phyloP scores from a whole-genome alignment of 1,284 basidiomycete species.

The Cutaneotrichosporon sp. region DNA sequence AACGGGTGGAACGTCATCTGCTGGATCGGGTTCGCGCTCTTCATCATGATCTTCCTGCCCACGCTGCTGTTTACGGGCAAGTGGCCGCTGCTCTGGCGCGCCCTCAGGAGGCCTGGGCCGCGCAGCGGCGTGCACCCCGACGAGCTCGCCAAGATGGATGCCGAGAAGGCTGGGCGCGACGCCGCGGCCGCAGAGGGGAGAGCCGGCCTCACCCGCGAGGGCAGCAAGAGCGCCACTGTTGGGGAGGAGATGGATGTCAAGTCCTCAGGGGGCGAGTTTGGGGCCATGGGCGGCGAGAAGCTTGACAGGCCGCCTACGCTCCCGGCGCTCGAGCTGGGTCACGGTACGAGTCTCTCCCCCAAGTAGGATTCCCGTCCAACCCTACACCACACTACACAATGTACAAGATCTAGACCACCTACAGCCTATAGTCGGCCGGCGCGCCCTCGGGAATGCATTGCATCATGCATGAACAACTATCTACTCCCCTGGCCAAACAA shows the following conservation, averaged over 20 bases:
- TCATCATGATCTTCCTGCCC: conserved; percentile 12
- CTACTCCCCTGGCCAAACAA: too few species aligned
- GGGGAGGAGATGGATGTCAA: neutral
- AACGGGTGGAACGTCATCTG: conserved; percentile 43
- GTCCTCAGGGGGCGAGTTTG: too few species aligned
- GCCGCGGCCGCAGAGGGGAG: neutral
- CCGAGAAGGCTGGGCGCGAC: neutral
- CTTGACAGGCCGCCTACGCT: neutral
- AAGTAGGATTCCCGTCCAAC: too few species aligned
- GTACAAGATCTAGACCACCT: too few species aligned
- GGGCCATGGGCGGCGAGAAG: neutral
- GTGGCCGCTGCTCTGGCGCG: conserved; percentile 16
- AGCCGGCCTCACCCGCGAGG: neutral
- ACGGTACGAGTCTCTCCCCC: neutral
- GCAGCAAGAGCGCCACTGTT: neutral
- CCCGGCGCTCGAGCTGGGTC: neutral
- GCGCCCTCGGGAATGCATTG: too few species aligned
- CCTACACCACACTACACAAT: too few species aligned
- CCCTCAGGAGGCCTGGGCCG: neutral
- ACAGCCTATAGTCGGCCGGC: too few species aligned
- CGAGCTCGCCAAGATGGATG: conserved; percentile 4
- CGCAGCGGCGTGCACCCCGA: neutral
- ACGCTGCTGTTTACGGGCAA: conserved; percentile 18
- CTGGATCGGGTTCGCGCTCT: conserved; percentile 36
- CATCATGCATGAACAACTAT: too few species aligned